Base-by-base conservation (phyloP, 352 stramenopile species). In the Pythium coloratum region DNA sequence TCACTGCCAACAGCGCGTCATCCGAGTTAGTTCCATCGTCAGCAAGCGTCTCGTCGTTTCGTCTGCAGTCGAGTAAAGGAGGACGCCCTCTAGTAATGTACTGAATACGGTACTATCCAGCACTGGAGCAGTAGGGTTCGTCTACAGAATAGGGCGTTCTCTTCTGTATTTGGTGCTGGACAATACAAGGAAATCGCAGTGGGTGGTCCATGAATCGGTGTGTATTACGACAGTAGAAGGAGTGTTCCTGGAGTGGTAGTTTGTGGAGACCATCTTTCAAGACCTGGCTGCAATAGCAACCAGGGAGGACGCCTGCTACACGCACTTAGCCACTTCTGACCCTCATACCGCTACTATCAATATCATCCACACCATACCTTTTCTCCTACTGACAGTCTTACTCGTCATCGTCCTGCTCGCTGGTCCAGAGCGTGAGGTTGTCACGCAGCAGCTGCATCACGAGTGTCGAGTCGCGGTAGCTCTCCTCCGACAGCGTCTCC, bases 401-500 rank as follows among this genome's bases (percentile, higher is more conserved):
- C 20, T 24, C 13, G 12, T 62, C 54, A 12, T 64, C 55, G 42
- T 75, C 62, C 6, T 58, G 40, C 8, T 75, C 64, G n/a, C 53
- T 60, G 20, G 66, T 68, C 73, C 73, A 80, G 6, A 77, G 59
- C 38, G 64, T 76, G 28, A 80, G 26, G 64, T 80, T 80, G 59
- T 80, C 73, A 32, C 70, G 70, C 13, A 80, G 59, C 33, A 80
- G 33, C 59, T 80, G 73, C 65, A 80, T 70, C 58, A 80, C 70
- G 10, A 76, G 49, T 34, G 70, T 68, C 14, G 50, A 70, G 66
- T 80, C 73, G 18, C 69, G 60, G 70, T 74, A 77, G 30, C 59
- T 66, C 9, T 80, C 69, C 47, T 80, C 73, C 16, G 73, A 58
- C 20, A 80, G 58, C 34, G 70, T 67, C 54, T 80, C 73, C 16